Evolutionary conservation across 2,329 filamentous ascomycete genomes (phyloP).

Genomic region (Penicillium sp.): DNA sequence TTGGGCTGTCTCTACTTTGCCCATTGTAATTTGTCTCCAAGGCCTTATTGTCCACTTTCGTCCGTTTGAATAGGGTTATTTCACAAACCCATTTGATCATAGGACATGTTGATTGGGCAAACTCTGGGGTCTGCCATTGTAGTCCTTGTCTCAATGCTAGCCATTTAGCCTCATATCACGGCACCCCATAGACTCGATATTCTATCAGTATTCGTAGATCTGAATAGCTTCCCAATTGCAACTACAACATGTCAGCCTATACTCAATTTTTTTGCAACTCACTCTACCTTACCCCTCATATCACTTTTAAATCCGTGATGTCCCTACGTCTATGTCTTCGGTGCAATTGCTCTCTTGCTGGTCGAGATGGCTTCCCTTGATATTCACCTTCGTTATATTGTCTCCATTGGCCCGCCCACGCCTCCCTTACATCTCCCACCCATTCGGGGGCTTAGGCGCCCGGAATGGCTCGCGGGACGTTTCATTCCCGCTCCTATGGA

Average conservation of each 20-base stretch:
- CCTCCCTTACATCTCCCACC: too few relatives aligned
- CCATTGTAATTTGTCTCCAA: not conserved
- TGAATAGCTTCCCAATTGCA: not conserved
- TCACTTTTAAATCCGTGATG: too few relatives aligned
- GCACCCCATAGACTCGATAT: not conserved
- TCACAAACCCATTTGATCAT: too few relatives aligned
- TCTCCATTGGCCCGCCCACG: too few relatives aligned
- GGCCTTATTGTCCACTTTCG: not conserved
- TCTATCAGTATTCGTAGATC: not conserved
- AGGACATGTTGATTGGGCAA: not conserved
- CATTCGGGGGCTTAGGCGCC: too few relatives aligned
- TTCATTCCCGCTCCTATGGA: not conserved
- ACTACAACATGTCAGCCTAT: not conserved
- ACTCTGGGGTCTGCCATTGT: not conserved
- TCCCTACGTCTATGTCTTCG: too few relatives aligned
- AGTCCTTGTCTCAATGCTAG: not conserved
- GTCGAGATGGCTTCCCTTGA: too few relatives aligned
- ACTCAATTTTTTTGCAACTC: not conserved
- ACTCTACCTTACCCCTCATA: too few relatives aligned
- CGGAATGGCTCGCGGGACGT: too few relatives aligned
- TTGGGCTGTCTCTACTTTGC: not conserved
- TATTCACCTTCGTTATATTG: too few relatives aligned
- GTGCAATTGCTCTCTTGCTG: too few relatives aligned
- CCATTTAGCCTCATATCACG: not conserved
- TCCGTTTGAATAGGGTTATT: not conserved